phyloP scores from a whole-genome alignment of 441 rosid genomes.

The Syzygium syzygioides region DNA sequence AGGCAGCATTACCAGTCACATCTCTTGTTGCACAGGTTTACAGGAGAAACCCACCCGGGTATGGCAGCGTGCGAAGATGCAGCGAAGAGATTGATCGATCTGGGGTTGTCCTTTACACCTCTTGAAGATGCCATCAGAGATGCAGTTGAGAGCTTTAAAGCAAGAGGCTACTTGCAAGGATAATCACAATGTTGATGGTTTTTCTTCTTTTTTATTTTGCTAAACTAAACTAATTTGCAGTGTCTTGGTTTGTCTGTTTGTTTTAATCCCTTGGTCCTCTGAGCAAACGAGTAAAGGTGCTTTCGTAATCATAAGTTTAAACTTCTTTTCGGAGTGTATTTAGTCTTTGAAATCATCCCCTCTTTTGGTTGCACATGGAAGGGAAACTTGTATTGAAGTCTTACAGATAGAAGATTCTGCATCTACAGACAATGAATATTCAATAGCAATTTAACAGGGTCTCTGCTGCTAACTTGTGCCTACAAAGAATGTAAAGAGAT shows the following conservation, averaged over 20 bases:
- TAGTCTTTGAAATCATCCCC: not conserved
- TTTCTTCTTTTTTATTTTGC: not conserved
- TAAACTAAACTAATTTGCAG: not conserved
- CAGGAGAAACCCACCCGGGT: conserved; percentile 63
- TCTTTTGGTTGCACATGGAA: not conserved
- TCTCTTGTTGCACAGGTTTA: conserved; percentile 29
- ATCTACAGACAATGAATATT: not conserved
- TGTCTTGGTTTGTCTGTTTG: not conserved
- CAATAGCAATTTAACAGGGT: not conserved
- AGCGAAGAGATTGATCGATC: conserved; percentile 61
- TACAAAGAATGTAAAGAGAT: not conserved
- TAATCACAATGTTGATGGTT: not conserved
- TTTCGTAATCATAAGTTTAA: not conserved
- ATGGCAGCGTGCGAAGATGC: conserved; percentile 50
- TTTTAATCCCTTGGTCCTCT: not conserved
- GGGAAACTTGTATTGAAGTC: not conserved
- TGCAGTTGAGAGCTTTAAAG: conserved; percentile 50
- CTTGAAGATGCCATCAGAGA: conserved; percentile 61
- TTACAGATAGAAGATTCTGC: not conserved
- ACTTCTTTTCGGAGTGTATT: not conserved
- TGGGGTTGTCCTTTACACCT: conserved; percentile 55
- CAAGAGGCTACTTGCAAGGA: conserved; percentile 45
- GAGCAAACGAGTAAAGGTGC: not conserved
- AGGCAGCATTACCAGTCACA: not conserved
- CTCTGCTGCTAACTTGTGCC: not conserved